Evolutionary conservation across 2,329 filamentous ascomycete genomes (phyloP).

Genomic region (Clarireedia hainanense): DNA sequence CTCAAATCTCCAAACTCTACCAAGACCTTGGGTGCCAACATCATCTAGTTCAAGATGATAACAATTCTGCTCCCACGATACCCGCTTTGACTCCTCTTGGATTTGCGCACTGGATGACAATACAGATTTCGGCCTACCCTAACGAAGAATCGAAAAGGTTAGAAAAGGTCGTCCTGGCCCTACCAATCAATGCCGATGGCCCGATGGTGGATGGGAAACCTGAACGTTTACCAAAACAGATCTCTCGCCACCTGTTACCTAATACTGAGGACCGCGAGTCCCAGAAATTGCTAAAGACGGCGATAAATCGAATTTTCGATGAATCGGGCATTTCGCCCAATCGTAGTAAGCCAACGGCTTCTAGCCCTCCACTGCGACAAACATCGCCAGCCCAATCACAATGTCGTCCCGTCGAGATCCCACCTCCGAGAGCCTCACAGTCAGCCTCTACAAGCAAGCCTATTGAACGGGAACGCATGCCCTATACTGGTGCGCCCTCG

Average conservation of each 20-base stretch:
- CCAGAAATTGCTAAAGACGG: slow-evolving; percentile 52
- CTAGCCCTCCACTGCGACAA: slow-evolving; percentile 20
- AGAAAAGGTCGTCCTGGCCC: slow-evolving; percentile 56
- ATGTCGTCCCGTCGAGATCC: slow-evolving; percentile 20
- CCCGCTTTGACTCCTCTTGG: slow-evolving; percentile 61
- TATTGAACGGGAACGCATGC: slow-evolving; percentile 31
- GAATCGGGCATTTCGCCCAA: slow-evolving; percentile 36
- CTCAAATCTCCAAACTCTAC: slow-evolving; percentile 52
- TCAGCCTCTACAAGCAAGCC: slow-evolving; percentile 21
- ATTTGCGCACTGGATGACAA: slow-evolving; percentile 64
- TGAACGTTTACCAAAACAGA: slow-evolving; percentile 71
- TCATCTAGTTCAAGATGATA: slow-evolving; percentile 52
- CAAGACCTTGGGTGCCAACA: slow-evolving; percentile 47
- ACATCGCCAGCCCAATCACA: slow-evolving; percentile 18
- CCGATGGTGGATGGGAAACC: slow-evolving; percentile 54
- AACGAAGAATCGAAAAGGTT: slow-evolving; percentile 67
- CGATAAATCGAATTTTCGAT: slow-evolving; percentile 41
- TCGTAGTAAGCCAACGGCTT: slow-evolving; percentile 27
- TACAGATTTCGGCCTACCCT: slow-evolving; percentile 67
- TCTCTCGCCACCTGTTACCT: slow-evolving; percentile 68
- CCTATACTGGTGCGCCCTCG: slow-evolving; percentile 30
- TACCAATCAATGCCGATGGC: slow-evolving; percentile 54
- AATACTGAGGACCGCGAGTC: slow-evolving; percentile 45
- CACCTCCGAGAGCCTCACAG: slow-evolving; percentile 16
- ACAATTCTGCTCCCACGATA: slow-evolving; percentile 46